Base-by-base conservation (phyloP, 345 rosid species). In the Streptanthus diversifolius region DNA sequence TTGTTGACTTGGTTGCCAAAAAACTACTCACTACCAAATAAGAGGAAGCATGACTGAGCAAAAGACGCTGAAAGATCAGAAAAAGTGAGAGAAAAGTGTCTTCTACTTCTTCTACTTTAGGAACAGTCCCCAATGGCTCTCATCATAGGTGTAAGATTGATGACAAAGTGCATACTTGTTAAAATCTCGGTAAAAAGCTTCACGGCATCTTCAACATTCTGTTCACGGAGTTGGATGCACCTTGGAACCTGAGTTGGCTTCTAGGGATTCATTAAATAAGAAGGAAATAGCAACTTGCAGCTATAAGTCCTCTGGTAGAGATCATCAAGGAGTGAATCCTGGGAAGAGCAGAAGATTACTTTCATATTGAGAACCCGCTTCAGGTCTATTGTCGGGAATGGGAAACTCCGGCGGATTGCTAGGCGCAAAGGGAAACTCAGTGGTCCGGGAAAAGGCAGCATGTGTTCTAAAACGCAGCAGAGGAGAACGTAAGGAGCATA, bases 381-480 rank as follows among this genome's bases (percentile, higher is more conserved):
- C 71, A 5, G 64, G 21, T 62, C 24, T 86, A 13, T 64, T 76
- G 25, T 56, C 86, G 5, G 71, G 81, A 62, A 40, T 77, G 77
- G 78, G 79, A 70, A 76, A 65, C 68, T 30, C 68, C 7, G 75
- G 19, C 15, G 74, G 58, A 47, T 75, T 80, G 14, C 63, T 53
- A 24, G 32, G 49, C 25, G 6, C 18, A 7, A 66, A 65, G 29
- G 45, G 3, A n/a, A 45, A 59, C 66, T 22, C 10, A n/a, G 11
- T 17, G 14, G 14, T 37, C 5, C 66, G 30, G 49, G 61, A 60
- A 48, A 67, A 22, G 54, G 79, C 95, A 88, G 87, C 89, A 89
- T 68, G 88, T 95, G 99, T 95, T 91, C 77, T 95, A 91, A 76
- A 95, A 84, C 83, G 99, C 99, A 36, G 97, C 99, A n/a, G 97